A percentile compares a stretch with the other conserved stretches of the same genome.
phyloP scores from a whole-genome alignment of 345 rosid species.

The Aquilaria malaccensis region DNA sequence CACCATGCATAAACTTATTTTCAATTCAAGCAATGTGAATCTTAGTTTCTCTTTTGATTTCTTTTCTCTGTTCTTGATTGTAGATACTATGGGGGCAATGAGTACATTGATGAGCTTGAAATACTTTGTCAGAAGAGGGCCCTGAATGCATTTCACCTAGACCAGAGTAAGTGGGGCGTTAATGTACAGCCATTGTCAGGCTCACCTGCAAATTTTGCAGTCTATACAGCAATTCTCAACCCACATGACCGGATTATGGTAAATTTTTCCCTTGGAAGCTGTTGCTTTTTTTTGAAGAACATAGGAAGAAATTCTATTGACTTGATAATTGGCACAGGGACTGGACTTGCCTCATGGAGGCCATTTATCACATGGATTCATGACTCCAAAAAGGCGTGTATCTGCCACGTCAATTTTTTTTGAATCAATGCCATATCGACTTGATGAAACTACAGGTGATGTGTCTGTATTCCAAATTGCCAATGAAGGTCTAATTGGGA shows the following conservation, averaged over 20 bases:
- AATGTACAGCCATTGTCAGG: conserved; percentile 96
- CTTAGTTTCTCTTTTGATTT: background rate
- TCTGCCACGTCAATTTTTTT: conserved; percentile 94
- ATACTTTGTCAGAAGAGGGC: conserved; percentile 84
- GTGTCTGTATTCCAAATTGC: conserved; percentile 8
- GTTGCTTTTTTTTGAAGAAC: conserved; percentile 8
- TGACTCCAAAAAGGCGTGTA: conserved; percentile 89
- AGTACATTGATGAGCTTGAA: conserved; percentile 84
- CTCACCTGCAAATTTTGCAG: conserved; percentile 95
- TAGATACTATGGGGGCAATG: conserved; percentile 96
- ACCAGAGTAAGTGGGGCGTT: conserved; percentile 78
- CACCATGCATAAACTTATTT: background rate
- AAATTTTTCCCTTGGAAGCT: background rate
- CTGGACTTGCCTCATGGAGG: conserved; percentile 95
- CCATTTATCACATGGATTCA: conserved; percentile 91
- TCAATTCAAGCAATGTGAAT: background rate
- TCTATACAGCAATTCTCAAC: conserved; percentile 78
- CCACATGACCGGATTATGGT: conserved; percentile 97
- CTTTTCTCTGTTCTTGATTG: background rate
- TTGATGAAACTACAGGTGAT: conserved; percentile 80
- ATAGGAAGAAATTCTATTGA: conserved; percentile 5
- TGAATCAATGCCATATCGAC: conserved; percentile 94
- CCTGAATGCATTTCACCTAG: conserved; percentile 68
- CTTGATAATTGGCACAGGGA: conserved; percentile 36
- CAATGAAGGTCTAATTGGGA: conserved; percentile 1